Evolutionary conservation across 1,284 basidiomycete genomes (phyloP).

Genomic region (Afroboletus lepidellus): DNA sequence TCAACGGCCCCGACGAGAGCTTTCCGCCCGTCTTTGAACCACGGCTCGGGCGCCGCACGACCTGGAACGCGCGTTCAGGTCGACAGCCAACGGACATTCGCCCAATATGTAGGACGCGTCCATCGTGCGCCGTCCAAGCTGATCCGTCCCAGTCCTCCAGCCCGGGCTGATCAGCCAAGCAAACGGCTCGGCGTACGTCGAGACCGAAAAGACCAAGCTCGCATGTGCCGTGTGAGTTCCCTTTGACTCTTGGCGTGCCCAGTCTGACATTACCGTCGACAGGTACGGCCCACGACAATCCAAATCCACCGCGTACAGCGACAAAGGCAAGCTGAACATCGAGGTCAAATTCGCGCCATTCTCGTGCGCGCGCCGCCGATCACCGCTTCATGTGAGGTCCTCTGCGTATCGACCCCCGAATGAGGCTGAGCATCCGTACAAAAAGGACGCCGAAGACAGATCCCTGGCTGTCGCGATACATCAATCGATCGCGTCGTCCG

Average conservation of each 20-base stretch:
- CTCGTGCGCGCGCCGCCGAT: slow-evolving; percentile 71
- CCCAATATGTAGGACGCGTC: slow-evolving; percentile 72
- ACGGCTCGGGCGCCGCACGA: slow-evolving; percentile 31
- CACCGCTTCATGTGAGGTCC: slow-evolving; percentile 79
- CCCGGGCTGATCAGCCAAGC: slow-evolving; percentile 90
- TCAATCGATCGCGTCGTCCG: slow-evolving; percentile 82
- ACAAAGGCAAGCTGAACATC: slow-evolving; percentile 87
- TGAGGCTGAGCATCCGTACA: slow-evolving; percentile 15
- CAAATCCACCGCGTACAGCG: slow-evolving; percentile 75
- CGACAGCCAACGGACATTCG: slow-evolving; percentile 66
- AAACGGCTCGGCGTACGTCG: slow-evolving; percentile 94
- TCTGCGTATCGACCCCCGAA: neutral
- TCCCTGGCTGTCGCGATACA: slow-evolving; percentile 81
- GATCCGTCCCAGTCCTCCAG: slow-evolving; percentile 66
- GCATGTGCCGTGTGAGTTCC: slow-evolving; percentile 85
- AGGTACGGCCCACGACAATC: slow-evolving; percentile 94
- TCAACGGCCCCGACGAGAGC: slow-evolving; percentile 87
- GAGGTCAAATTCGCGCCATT: slow-evolving; percentile 98
- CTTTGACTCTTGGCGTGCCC: neutral
- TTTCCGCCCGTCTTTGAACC: slow-evolving; percentile 60
- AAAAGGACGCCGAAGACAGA: slow-evolving; percentile 92
- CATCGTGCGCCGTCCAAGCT: slow-evolving; percentile 4
- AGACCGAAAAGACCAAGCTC: slow-evolving; percentile 86
- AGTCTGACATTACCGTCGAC: slow-evolving; percentile 4
- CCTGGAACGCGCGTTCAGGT: slow-evolving; percentile 19